These are phyloP conservation scores for Boletus huronensis DNA, from an alignment of 768 basidiomycete genomes.

Conservation along the genomic window DNA sequence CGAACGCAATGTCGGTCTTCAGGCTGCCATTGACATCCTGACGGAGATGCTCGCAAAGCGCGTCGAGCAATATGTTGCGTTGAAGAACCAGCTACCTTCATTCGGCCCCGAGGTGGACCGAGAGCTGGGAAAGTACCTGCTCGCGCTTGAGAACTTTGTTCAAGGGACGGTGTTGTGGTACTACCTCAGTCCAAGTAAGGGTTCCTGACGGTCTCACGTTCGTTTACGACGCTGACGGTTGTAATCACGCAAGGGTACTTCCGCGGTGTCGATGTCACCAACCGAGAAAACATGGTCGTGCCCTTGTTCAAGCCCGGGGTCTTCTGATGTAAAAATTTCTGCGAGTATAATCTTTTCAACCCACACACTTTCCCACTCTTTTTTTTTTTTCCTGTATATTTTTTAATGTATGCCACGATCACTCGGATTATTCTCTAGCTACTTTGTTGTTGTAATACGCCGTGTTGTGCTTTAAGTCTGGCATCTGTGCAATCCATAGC, in stretches of 20 bases:
- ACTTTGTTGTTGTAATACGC: conserved; percentile 15
- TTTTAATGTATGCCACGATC: conserved; percentile 21
- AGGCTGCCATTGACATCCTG: conserved; percentile 34
- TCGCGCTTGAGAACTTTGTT: conserved; percentile 37
- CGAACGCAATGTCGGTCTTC: conserved; percentile 32
- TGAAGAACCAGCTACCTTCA: conserved; percentile 35
- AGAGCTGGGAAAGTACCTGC: conserved; percentile 33
- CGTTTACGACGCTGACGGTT: conserved; percentile 10
- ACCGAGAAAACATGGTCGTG: conserved; percentile 27
- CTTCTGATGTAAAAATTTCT: conserved; percentile 16
- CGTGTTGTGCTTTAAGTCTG: conserved; percentile 2
- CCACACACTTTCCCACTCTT: neutral
- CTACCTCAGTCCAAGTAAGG: conserved; percentile 38
- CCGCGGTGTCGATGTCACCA: conserved; percentile 33
- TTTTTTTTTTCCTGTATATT: conserved; percentile 13
- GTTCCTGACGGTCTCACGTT: neutral
- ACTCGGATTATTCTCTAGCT: conserved; percentile 5
- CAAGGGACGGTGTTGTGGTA: conserved; percentile 41
- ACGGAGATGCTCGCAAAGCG: conserved; percentile 37
- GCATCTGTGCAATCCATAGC: conserved; percentile 4
- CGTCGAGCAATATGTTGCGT: conserved; percentile 30
- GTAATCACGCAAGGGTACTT: conserved; percentile 28
- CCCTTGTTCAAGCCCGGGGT: conserved; percentile 28
- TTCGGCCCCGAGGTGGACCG: conserved; percentile 34
- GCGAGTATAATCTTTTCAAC: neutral